Evolutionary conservation across 202 grass and related monocot genomes (phyloP).

Genomic region (Digitaria exilis): DNA sequence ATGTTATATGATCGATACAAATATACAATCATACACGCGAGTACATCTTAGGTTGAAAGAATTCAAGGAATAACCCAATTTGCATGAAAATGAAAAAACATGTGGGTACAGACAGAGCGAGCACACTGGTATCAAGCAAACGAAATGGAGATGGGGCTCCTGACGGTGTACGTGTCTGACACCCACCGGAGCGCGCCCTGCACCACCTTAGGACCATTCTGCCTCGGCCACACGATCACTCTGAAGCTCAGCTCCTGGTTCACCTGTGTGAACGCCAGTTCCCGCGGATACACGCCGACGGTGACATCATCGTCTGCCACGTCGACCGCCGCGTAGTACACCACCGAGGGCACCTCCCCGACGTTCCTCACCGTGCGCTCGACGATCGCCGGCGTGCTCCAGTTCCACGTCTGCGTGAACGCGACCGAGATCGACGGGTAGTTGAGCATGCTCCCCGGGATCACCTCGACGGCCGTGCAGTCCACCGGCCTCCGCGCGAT

Average conservation of each 20-base stretch:
- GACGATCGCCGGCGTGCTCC: not conserved
- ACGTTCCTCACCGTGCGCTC: constrained; percentile 61
- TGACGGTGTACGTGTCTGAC: constrained; percentile 41
- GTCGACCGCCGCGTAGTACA: constrained; percentile 29
- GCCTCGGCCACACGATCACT: constrained; percentile 7
- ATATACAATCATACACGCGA: not conserved
- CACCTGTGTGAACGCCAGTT: constrained; percentile 35
- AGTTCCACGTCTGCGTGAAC: not conserved
- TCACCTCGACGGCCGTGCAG: constrained; percentile 32
- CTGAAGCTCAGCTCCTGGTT: constrained; percentile 44
- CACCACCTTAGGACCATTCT: not conserved
- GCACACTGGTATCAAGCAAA: constrained; percentile 19
- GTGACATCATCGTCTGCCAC: not conserved
- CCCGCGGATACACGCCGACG: constrained; percentile 19
- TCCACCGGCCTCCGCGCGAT: constrained; percentile 28
- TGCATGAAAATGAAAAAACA: not conserved
- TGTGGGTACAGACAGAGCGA: too few relatives aligned
- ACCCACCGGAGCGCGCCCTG: constrained; percentile 57
- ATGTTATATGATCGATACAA: not conserved
- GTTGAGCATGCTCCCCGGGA: constrained; percentile 50
- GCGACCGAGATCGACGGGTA: constrained; percentile 58
- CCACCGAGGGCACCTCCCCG: constrained; percentile 15
- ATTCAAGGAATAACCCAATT: not conserved
- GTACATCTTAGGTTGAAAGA: not conserved
- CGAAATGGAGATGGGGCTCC: constrained; percentile 52